These are phyloP conservation scores for Tanacetum coccineum DNA, from an alignment of 129 eudicot genomes.

Conservation along the genomic window DNA sequence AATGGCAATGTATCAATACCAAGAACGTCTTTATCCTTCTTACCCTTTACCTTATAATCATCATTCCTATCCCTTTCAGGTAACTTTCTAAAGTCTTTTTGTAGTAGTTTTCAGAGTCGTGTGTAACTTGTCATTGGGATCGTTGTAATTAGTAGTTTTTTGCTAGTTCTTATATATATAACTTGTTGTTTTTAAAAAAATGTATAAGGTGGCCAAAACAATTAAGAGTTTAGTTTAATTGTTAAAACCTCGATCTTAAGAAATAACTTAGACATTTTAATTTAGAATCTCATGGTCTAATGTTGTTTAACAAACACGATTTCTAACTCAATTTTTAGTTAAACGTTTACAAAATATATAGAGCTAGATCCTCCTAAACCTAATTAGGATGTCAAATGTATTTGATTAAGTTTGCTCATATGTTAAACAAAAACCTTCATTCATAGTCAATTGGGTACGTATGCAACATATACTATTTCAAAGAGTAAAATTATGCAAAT, in stretches of 20 bases:
- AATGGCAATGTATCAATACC: conserved; percentile 36
- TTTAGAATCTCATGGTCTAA: neutral
- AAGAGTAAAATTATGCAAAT: no score
- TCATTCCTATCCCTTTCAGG: conserved; percentile 27
- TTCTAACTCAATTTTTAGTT: neutral
- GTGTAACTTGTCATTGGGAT: neutral
- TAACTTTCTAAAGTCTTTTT: conserved; percentile 7
- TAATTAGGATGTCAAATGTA: conserved; percentile 26
- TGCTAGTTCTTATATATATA: neutral
- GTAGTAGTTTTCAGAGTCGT: neutral
- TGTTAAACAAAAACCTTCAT: neutral
- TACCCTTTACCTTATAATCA: conserved; percentile 18
- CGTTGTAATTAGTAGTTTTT: neutral
- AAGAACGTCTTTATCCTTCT: conserved; percentile 26
- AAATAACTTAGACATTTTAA: no score
- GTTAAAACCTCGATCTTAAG: no score
- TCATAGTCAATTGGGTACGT: neutral
- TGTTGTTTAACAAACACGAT: neutral
- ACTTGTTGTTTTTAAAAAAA: no score
- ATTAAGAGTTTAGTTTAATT: no score
- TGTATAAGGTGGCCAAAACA: no score
- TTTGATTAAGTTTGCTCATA: neutral
- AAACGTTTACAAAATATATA: neutral
- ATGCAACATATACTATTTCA: no score
- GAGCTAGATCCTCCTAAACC: neutral